phyloP scores from a whole-genome alignment of 2,329 filamentous ascomycete species.

The Claviceps purpurea region DNA sequence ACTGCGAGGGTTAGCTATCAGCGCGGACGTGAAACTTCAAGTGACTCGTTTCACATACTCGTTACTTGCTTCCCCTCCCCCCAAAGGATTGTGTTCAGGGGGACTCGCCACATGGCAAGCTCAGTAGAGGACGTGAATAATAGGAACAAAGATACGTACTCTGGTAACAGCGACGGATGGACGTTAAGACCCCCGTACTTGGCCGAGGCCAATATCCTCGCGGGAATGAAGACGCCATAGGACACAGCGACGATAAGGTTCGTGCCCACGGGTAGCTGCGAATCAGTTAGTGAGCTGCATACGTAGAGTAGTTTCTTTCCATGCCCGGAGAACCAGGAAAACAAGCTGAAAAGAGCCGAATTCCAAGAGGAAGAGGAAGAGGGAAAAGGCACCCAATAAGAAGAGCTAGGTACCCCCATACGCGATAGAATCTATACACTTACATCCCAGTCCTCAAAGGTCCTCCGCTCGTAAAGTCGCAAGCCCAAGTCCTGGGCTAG shows the following conservation, averaged over 20 bases:
- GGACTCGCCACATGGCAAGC: too few relatives aligned
- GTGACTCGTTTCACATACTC: too few relatives aligned
- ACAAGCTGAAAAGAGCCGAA: neutral
- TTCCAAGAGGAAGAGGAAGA: neutral
- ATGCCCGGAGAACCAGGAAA: neutral
- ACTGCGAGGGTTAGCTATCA: constrained; percentile 25
- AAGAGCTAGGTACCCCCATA: neutral
- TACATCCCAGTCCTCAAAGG: constrained; percentile 71
- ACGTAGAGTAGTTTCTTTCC: neutral
- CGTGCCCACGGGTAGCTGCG: constrained; percentile 43
- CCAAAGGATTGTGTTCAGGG: too few relatives aligned
- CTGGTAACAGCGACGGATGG: constrained; percentile 80
- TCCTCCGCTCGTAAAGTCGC: constrained; percentile 60
- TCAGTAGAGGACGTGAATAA: too few relatives aligned
- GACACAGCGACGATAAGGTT: constrained; percentile 87
- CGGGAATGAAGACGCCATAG: constrained; percentile 81
- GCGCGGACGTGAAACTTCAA: neutral
- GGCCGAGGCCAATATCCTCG: constrained; percentile 53
- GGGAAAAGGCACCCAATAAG: neutral
- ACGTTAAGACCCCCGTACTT: constrained; percentile 85
- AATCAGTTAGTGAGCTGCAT: neutral
- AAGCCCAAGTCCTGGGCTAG: constrained; percentile 52
- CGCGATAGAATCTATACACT: constrained; percentile 14
- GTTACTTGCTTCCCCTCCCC: too few relatives aligned
- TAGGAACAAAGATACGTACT: constrained; percentile 33